Evolutionary conservation across 306 rosid species (phyloP), one percentile per base, ranked within the genome.

Genomic region (Hippophae gyantsensis): DNA sequence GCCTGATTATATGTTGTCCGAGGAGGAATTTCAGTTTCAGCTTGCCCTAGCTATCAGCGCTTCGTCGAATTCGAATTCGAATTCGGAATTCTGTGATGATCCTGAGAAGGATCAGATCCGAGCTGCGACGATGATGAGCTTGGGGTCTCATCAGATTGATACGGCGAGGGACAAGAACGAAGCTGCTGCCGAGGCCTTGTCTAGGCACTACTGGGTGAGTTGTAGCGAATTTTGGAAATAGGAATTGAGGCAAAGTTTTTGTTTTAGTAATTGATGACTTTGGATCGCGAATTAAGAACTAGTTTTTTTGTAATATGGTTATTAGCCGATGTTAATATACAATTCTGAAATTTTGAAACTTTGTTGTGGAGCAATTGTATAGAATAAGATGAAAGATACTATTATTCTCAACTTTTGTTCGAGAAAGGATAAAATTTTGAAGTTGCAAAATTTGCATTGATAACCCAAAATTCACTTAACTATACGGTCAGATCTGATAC

Each of bases 41-140:
- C 85, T 92, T 26, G 96, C 99, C 78, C 83, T 92, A 58, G 99
- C 99, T 40, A 92, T 92, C 66, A 92, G 99, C 62, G 99, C 96
- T 32, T 32, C 38, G 38, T 32, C 38, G 38, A 32, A 32, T 32
- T 32, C 38, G 23, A 18, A 18, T 54, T 92, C 99, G 47, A 92
- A 92, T 81, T 92, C 96, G 12, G 95, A 88, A 32, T 69, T 60
- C 44, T 76, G 80, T 13, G 95, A 77, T 9, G 96, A 78, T 88
- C 90, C 95, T 10, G 99, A 92, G 80, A 85, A 82, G 71, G 95
- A 88, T 80, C 96, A 92, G 87, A 85, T 92, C 89, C 93, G 86
- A 45, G 70, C 99, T 23, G 95, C 93, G 45, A 82, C 93, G 66
- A 68, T 92, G 52, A 68, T 92, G 73, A 92, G 96, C 70, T 69